phyloP scores from a whole-genome alignment of 306 rosid species.

The Castanea sativa region DNA sequence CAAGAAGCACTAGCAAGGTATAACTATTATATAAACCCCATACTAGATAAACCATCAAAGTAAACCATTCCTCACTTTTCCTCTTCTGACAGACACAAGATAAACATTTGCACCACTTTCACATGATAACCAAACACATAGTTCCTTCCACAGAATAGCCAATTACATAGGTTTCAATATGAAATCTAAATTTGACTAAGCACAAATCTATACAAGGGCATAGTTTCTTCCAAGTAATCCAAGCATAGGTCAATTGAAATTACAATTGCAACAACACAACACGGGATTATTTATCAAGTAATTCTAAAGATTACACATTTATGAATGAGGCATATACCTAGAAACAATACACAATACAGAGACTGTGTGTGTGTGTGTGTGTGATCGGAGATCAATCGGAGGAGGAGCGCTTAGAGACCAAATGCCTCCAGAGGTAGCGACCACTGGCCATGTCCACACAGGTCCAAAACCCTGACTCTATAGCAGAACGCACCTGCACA shows the following conservation, averaged over 20 bases:
- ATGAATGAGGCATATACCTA: not conserved
- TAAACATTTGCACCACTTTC: too few relatives aligned
- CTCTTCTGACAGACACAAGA: too few relatives aligned
- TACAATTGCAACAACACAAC: not conserved
- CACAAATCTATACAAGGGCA: not conserved
- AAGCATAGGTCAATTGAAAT: not conserved
- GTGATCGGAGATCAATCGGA: conserved; percentile 31
- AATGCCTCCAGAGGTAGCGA: conserved; percentile 86
- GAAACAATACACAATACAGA: not conserved
- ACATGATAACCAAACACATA: too few relatives aligned
- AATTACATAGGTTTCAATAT: too few relatives aligned
- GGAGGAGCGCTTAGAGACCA: conserved; percentile 41
- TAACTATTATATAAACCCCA: not conserved
- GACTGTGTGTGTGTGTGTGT: not conserved
- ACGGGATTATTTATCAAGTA: not conserved
- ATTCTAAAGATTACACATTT: not conserved
- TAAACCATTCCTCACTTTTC: not conserved
- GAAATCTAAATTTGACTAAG: not conserved
- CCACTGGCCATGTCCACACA: conserved; percentile 94
- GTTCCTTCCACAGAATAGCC: too few relatives aligned
- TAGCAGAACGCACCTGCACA: conserved; percentile 51
- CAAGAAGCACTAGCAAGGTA: not conserved
- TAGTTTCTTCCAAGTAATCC: too few relatives aligned
- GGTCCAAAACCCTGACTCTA: conserved; percentile 81
- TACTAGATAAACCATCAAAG: not conserved